These are phyloP conservation scores for Davidsoniella eucalypti DNA, from an alignment of 2,329 filamentous ascomycete genomes.

Conservation along the genomic window DNA sequence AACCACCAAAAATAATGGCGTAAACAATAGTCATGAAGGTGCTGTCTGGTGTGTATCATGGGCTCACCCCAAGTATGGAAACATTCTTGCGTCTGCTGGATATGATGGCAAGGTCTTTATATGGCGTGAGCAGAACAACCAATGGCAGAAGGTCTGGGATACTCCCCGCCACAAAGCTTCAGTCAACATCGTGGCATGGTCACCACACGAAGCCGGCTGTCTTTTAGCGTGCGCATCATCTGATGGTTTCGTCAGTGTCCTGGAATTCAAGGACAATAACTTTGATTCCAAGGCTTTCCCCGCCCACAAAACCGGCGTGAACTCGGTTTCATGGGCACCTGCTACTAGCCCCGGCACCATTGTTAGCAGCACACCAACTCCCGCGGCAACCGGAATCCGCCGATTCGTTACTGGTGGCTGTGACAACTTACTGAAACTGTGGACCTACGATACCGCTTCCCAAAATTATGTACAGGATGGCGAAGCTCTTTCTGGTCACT, in stretches of 20 bases:
- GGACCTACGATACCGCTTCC: conserved; percentile 56
- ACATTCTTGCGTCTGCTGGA: conserved; percentile 84
- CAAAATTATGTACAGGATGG: conserved; percentile 46
- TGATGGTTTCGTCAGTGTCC: conserved; percentile 81
- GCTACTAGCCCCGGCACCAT: conserved; percentile 70
- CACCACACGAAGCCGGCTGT: conserved; percentile 91
- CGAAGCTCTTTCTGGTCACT: conserved; percentile 59
- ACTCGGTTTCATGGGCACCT: conserved; percentile 90
- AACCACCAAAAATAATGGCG: not conserved
- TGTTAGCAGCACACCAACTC: conserved; percentile 50
- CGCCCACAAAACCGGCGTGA: conserved; percentile 86
- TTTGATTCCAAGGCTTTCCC: conserved; percentile 83
- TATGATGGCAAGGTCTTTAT: conserved; percentile 98
- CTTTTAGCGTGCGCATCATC: conserved; percentile 87
- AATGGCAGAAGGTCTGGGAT: conserved; percentile 80
- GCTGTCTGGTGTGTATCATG: conserved; percentile 96
- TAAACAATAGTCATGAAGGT: conserved; percentile 63
- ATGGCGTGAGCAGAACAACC: conserved; percentile 73
- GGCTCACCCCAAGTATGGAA: conserved; percentile 97
- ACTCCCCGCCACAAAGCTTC: conserved; percentile 87
- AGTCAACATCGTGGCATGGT: conserved; percentile 94
- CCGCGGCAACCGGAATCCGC: conserved; percentile 46
- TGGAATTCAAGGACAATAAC: conserved; percentile 93
- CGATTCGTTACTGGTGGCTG: conserved; percentile 90
- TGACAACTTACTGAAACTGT: conserved; percentile 87